A percentile compares a stretch with the other conserved stretches of the same genome.
phyloP scores from a whole-genome alignment of 768 basidiomycete species.

The Phylloporus sp. region DNA sequence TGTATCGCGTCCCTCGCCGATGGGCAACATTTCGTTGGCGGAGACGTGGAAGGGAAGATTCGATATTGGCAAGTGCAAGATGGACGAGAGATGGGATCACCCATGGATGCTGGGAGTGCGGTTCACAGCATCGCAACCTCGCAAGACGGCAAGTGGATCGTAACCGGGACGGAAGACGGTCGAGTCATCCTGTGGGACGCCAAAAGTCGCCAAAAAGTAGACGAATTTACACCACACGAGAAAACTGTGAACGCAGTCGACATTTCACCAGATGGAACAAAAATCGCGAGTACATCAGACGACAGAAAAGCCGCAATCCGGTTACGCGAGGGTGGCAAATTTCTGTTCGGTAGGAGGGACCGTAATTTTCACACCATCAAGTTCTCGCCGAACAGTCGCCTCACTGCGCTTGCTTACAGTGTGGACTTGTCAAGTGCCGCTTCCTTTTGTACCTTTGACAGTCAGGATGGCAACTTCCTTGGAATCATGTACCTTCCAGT shows the following conservation, averaged over 20 bases:
- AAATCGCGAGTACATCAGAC: no score
- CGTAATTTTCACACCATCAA: neutral
- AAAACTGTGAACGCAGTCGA: neutral
- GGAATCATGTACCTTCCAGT: no score
- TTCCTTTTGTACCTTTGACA: no score
- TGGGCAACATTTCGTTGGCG: neutral
- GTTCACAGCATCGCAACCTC: neutral
- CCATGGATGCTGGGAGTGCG: neutral
- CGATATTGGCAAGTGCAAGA: neutral
- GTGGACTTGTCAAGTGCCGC: no score
- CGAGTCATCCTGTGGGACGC: neutral
- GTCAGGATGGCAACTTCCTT: no score
- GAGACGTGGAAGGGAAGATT: neutral
- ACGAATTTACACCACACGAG: neutral
- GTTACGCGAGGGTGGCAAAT: neutral
- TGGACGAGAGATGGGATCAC: neutral
- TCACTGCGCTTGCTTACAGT: neutral
- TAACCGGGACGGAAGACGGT: neutral
- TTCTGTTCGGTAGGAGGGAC: neutral
- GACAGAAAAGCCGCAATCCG: no score
- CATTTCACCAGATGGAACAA: neutral
- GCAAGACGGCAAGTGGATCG: neutral
- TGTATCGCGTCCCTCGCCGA: neutral
- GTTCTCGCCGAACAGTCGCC: neutral
- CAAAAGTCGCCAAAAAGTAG: neutral